Percentiles rank a stretch among this genome's conserved stretches.
Evolutionary conservation across 768 basidiomycete species (phyloP).

Genomic region (Tulasnella sp.): DNA sequence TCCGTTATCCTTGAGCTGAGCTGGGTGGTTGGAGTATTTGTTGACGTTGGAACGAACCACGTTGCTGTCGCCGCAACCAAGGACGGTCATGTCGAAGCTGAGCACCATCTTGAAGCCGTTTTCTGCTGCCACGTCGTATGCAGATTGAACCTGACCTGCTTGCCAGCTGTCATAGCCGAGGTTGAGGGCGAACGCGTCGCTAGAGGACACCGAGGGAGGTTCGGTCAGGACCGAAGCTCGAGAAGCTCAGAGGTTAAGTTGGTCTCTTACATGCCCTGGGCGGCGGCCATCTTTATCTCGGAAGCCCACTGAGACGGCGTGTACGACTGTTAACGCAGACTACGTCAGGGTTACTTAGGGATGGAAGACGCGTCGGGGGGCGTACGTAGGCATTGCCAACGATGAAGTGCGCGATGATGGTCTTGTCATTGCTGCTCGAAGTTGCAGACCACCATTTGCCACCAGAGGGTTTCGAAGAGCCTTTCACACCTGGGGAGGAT

Average conservation of each 20-base stretch:
- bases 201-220: neutral
- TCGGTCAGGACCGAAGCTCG: slow-evolving; percentile 14
- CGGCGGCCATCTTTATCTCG: slow-evolving; percentile 43
- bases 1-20: slow-evolving; percentile 43
- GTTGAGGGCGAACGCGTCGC: slow-evolving; percentile 49
- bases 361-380: neutral
- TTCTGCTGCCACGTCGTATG: slow-evolving; percentile 44
- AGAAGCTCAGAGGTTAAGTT: neutral
- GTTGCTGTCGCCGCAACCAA: slow-evolving; percentile 30
- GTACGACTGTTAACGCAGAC: slow-evolving; percentile 37
- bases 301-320: slow-evolving; percentile 42
- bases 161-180: slow-evolving; percentile 47
- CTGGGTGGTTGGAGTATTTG: slow-evolving; percentile 39
- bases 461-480: neutral
- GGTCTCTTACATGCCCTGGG: slow-evolving; percentile 41
- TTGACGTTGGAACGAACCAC: slow-evolving; percentile 37
- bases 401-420: slow-evolving; percentile 36
- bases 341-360: neutral
- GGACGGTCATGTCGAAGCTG: slow-evolving; percentile 46
- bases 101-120: slow-evolving; percentile 47
- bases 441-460: slow-evolving; percentile 3
- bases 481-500: neutral
- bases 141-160: slow-evolving; percentile 42
- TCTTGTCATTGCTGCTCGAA: neutral
- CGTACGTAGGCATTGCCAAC: slow-evolving; percentile 41